Base-by-base conservation (phyloP, 805 yeast species). In the Wickerhamiella azymoides region DNA sequence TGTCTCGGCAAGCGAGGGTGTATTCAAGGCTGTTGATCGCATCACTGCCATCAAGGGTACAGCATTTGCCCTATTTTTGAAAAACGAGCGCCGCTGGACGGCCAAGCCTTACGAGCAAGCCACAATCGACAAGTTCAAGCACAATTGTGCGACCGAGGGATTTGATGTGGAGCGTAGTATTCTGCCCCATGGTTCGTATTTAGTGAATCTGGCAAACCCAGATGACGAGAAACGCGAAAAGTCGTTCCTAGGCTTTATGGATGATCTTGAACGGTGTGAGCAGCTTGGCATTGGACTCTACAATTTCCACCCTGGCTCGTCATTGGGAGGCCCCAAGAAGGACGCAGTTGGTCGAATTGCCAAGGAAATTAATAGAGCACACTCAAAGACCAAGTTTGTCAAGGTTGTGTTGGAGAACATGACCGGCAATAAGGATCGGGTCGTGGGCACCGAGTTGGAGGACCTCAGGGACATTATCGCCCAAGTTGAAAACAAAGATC, bases 121-220 rank as follows among this genome's bases (percentile, higher is more conserved):
- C 19, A 95, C 84, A 58, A 79, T 80, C 10, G 61, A 59, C 3
- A 73, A 76, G 50, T 92, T 92, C 64, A 72, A 71, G 50, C 65
- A 66, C 6, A 66, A 76, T 17, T 85, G 96, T 59, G 64, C 70
- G 45, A 63, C 74, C 46, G 70, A 70, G 57, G 75, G 79, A 1
- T 88, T 77, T 61, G 30, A 49, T 28, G 45, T 55, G 4, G 40
- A 45, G 17, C 56, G 57, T 6, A 95, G 88, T 57, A 72, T 85
- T 42, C 69, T 92, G 41, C 97, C 98, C 0, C 98, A 92, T 62
- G 97, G 96, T 1, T 85, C 94, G 19, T 92, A 88, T 60, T 78
- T 92, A 55, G 88, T 92, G 59, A 92, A 92, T 59, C 64, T 92
- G 50, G 96, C 94, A 19, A 86, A 85, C 54, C 96, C 96, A 0